Percentiles rank a stretch among this genome's conserved stretches.
Conservation (phyloP, 257 asterid genomes). For the Plantago ovata region DNA sequence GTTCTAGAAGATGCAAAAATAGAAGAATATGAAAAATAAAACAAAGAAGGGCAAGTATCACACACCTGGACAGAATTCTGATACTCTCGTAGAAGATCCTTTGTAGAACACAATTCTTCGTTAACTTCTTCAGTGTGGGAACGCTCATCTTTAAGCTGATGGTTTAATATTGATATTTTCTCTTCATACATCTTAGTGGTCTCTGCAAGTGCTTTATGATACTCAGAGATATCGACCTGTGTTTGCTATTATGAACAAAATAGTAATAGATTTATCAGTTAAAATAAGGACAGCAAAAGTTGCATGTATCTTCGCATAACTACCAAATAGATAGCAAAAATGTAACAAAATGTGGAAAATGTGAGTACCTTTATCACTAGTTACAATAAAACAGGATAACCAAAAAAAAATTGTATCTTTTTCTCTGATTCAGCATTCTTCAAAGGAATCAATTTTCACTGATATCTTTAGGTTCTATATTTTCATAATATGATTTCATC, state of each 20-base stretch:
- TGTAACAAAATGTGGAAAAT: not conserved
- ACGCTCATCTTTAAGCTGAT: slow-evolving; percentile 47
- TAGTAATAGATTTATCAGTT: slow-evolving; percentile 19
- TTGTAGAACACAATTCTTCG: slow-evolving; percentile 47
- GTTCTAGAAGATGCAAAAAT: too few species aligned
- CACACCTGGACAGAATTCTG: slow-evolving; percentile 53
- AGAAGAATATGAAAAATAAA: slow-evolving; percentile 1
- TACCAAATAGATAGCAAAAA: not conserved
- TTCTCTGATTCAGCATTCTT: not conserved
- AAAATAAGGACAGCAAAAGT: slow-evolving; percentile 5
- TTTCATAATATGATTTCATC: too few species aligned
- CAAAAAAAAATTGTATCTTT: not conserved
- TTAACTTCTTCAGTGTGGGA: slow-evolving; percentile 36
- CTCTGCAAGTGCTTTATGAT: slow-evolving; percentile 62
- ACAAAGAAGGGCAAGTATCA: slow-evolving; percentile 6
- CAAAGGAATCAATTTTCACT: too few species aligned
- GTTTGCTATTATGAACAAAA: slow-evolving; percentile 34
- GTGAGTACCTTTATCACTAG: slow-evolving; percentile 3
- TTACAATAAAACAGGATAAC: not conserved
- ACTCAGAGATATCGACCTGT: slow-evolving; percentile 53
- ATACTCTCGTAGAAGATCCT: slow-evolving; percentile 36
- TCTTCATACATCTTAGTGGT: slow-evolving; percentile 75
- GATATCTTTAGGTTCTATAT: too few species aligned
- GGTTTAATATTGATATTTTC: slow-evolving; percentile 50
- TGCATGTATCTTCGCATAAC: not conserved